Conservation (phyloP, 352 stramenopile genomes). For the Phytophthora citricola region DNA sequence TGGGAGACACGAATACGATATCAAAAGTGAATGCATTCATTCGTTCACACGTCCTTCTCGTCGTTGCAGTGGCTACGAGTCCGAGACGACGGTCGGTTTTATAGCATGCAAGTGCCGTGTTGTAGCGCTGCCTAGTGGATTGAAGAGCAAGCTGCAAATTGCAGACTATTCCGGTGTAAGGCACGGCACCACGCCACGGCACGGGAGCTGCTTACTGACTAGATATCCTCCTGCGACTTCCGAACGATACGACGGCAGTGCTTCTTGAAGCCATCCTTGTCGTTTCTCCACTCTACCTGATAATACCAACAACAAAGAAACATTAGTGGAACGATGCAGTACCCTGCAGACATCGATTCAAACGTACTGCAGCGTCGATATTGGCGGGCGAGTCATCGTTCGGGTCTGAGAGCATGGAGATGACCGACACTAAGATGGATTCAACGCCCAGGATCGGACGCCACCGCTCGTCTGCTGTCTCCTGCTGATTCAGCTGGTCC, state of each 20-base stretch:
- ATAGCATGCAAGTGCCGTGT: slow-evolving; percentile 22
- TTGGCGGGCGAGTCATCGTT: slow-evolving; percentile 99
- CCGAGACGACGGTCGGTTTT: slow-evolving; percentile 24
- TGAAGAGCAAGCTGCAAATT: not conserved
- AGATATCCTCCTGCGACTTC: slow-evolving; percentile 94
- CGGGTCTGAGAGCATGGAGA: slow-evolving; percentile 99
- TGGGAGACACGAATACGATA: slow-evolving; percentile 8
- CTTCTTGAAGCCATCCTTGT: slow-evolving; percentile 95
- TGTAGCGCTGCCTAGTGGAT: not conserved
- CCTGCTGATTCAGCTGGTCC: slow-evolving; percentile 97
- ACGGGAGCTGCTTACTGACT: slow-evolving; percentile 35
- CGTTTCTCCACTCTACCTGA: slow-evolving; percentile 91
- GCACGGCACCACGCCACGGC: not conserved
- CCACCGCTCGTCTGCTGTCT: slow-evolving; percentile 98
- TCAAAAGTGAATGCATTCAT: slow-evolving; percentile 33
- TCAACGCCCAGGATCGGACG: slow-evolving; percentile 98
- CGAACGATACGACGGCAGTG: slow-evolving; percentile 90
- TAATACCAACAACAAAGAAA: slow-evolving; percentile 10
- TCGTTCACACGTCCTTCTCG: slow-evolving; percentile 7
- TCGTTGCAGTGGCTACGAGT: slow-evolving; percentile 7
- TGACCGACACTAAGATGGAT: slow-evolving; percentile 95
- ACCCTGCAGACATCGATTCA: not conserved
- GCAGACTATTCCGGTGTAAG: slow-evolving; percentile 6
- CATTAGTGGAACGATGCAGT: slow-evolving; percentile 1
- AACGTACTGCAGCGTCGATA: slow-evolving; percentile 97